Evolutionary conservation across 2,329 filamentous ascomycete genomes (phyloP).

Genomic region (Trichothecium roseum): DNA sequence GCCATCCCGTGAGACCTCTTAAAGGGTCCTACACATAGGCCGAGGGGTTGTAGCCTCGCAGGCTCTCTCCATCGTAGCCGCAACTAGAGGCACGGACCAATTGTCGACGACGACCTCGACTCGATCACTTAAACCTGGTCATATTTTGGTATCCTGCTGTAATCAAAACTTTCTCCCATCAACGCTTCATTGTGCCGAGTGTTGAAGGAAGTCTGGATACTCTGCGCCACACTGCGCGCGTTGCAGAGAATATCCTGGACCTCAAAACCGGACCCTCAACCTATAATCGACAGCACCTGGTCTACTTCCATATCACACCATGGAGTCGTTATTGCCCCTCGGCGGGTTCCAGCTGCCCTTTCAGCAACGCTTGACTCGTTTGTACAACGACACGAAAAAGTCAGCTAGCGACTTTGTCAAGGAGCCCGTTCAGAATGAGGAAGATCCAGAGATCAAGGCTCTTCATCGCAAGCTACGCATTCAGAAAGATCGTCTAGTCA

Average conservation of each 20-base stretch:
- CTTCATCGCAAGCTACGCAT: constrained; percentile 69
- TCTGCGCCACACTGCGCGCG: not conserved
- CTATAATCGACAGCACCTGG: too few species aligned
- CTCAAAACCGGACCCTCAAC: not conserved
- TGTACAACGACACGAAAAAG: constrained; percentile 75
- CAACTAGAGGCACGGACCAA: too few species aligned
- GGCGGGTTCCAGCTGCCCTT: constrained; percentile 46
- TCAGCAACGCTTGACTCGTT: constrained; percentile 54
- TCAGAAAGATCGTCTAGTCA: constrained; percentile 68
- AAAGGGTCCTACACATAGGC: too few species aligned
- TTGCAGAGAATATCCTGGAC: too few species aligned
- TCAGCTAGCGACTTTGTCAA: constrained; percentile 60
- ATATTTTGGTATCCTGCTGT: too few species aligned
- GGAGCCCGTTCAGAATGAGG: constrained; percentile 49
- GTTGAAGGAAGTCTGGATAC: constrained; percentile 2
- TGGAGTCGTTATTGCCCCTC: constrained; percentile 41
- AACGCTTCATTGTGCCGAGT: not conserved
- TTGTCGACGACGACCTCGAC: too few species aligned
- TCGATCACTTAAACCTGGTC: too few species aligned
- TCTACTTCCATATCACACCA: constrained; percentile 12
- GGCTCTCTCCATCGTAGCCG: too few species aligned
- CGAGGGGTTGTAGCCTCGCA: too few species aligned
- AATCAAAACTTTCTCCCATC: not conserved
- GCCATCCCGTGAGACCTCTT: too few species aligned
- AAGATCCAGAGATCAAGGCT: constrained; percentile 59